Conservation (phyloP, 2,329 filamentous ascomycete species). For the Chaetomiaceae sp. region DNA sequence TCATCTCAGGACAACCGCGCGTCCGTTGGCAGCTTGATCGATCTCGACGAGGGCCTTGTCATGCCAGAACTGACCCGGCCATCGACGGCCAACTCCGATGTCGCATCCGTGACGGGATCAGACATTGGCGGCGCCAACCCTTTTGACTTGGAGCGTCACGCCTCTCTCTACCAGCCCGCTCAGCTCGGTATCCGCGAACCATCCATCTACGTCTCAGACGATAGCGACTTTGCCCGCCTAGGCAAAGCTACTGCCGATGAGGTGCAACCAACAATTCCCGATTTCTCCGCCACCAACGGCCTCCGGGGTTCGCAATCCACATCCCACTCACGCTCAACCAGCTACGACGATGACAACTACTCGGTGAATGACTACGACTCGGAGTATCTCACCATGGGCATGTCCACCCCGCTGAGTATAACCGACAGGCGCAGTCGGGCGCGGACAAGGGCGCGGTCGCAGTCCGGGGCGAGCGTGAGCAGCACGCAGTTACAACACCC, state of each 20-base stretch:
- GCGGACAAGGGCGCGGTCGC: constrained; percentile 10
- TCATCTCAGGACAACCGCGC: constrained; percentile 31
- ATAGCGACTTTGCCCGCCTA: constrained; percentile 46
- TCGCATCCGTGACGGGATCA: constrained; percentile 51
- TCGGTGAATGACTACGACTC: constrained; percentile 28
- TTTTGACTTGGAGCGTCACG: constrained; percentile 60
- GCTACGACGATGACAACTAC: constrained; percentile 30
- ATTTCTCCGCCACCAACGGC: constrained; percentile 21
- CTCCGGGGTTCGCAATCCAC: constrained; percentile 24
- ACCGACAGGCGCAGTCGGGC: constrained; percentile 14
- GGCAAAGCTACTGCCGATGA: constrained; percentile 13
- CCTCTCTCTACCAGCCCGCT: constrained; percentile 46
- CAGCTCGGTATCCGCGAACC: constrained; percentile 42
- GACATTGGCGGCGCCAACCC: constrained; percentile 53
- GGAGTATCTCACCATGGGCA: constrained; percentile 25
- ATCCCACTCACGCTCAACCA: constrained; percentile 26
- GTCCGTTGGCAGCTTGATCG: constrained; percentile 35
- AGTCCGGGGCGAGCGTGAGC: constrained; percentile 10
- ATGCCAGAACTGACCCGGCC: constrained; percentile 46
- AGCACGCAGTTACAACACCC: constrained; percentile 18
- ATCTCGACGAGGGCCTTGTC: constrained; percentile 32
- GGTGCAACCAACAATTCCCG: neutral
- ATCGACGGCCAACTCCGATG: constrained; percentile 58
- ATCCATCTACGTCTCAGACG: constrained; percentile 58
- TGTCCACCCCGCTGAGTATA: constrained; percentile 10